phyloP scores from a whole-genome alignment of 345 rosid species.

The Arabidopsis thaliana region DNA sequence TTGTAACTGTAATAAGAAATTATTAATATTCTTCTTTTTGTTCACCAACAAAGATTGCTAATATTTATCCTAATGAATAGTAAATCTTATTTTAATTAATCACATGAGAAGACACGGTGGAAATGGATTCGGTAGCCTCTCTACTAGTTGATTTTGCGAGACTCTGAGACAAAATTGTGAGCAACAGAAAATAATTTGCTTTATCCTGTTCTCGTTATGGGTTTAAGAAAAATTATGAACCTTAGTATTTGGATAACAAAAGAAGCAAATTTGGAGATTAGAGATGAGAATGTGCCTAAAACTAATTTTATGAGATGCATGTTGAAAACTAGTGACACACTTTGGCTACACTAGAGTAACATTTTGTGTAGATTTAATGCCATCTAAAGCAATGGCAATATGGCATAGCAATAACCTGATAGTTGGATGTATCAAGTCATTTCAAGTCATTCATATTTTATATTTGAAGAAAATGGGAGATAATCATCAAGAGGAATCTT shows the following conservation, averaged over 20 bases:
- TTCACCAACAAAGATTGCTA: not conserved
- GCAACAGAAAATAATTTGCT: no score
- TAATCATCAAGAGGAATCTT: not conserved
- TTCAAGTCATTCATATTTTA: no score
- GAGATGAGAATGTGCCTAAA: not conserved
- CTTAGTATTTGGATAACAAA: no score
- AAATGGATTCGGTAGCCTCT: no score
- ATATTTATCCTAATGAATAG: conserved; percentile 13
- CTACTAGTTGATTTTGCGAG: no score
- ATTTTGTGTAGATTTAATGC: not conserved
- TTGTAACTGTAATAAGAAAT: conserved; percentile 22
- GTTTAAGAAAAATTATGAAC: no score
- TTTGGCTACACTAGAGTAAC: not conserved
- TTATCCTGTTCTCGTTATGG: no score
- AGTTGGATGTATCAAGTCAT: not conserved
- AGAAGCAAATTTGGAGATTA: not conserved
- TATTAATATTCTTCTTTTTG: not conserved
- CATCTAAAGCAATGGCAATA: no score
- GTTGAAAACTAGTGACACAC: not conserved
- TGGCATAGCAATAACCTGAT: not conserved
- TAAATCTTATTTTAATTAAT: not conserved
- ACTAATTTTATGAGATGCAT: no score
- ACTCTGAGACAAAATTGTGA: no score
- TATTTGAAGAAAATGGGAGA: not conserved
- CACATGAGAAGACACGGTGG: no score